These are phyloP conservation scores for Aciculosporium take DNA, from an alignment of 2,329 filamentous ascomycete genomes.

Conservation along the genomic window DNA sequence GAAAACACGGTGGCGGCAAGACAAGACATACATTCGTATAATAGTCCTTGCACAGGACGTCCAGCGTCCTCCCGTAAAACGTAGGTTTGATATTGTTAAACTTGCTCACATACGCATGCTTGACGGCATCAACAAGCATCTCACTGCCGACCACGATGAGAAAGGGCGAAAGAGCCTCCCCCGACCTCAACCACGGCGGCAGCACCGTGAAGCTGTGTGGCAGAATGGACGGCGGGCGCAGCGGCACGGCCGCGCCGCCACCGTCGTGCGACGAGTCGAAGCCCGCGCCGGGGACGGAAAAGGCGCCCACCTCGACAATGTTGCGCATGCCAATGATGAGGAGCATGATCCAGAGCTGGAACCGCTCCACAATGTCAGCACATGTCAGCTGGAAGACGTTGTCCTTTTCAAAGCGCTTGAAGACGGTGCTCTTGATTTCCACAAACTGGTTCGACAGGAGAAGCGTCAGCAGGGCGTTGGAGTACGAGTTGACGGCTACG, in stretches of 20 bases:
- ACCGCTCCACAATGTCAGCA: slow-evolving; percentile 90
- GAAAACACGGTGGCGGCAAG: not conserved
- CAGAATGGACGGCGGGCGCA: slow-evolving; percentile 59
- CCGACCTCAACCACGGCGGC: slow-evolving; percentile 61
- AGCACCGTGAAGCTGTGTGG: slow-evolving; percentile 85
- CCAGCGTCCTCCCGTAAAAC: slow-evolving; percentile 79
- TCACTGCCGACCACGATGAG: slow-evolving; percentile 88
- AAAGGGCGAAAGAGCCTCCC: slow-evolving; percentile 84
- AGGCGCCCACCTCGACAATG: slow-evolving; percentile 82
- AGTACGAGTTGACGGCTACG: slow-evolving; percentile 96
- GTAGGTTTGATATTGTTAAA: slow-evolving; percentile 94
- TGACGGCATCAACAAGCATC: slow-evolving; percentile 92
- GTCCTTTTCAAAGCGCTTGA: slow-evolving; percentile 97
- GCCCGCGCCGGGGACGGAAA: slow-evolving; percentile 48
- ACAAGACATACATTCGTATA: slow-evolving; percentile 62
- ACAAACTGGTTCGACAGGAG: slow-evolving; percentile 97
- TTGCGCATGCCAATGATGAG: slow-evolving; percentile 93
- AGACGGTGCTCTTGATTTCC: slow-evolving; percentile 95
- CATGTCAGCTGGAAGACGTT: slow-evolving; percentile 94
- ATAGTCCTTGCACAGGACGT: slow-evolving; percentile 93
- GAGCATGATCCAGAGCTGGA: slow-evolving; percentile 95
- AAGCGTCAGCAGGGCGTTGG: slow-evolving; percentile 82
- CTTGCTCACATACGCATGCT: slow-evolving; percentile 95
- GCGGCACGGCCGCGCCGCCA: slow-evolving; percentile 39
- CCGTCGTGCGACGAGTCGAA: slow-evolving; percentile 32